These are phyloP conservation scores for Phytopythium kandeliae DNA, from an alignment of 352 stramenopile species.

Conservation along the genomic window DNA sequence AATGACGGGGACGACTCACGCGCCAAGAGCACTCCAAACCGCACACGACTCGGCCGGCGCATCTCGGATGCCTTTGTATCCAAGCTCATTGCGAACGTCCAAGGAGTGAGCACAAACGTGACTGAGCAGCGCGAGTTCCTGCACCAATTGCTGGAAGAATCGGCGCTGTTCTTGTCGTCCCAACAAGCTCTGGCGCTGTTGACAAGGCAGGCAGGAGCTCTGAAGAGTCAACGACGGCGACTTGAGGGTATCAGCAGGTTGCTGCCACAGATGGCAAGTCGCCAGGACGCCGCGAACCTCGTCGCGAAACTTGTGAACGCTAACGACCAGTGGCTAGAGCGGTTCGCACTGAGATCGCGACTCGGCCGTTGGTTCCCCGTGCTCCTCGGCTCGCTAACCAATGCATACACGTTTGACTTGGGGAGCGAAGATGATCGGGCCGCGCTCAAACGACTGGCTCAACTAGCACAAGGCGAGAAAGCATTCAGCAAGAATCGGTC, in stretches of 20 bases:
- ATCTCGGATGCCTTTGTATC: constrained; percentile 35
- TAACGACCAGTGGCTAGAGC: constrained; percentile 44
- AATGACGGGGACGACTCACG: not conserved
- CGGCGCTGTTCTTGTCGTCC: constrained; percentile 62
- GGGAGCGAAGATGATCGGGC: constrained; percentile 26
- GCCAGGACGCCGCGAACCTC: constrained; percentile 36
- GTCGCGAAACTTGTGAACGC: constrained; percentile 38
- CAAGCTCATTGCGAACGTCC: constrained; percentile 32
- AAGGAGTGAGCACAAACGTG: constrained; percentile 37
- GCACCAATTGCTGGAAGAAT: constrained; percentile 37
- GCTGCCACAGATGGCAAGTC: constrained; percentile 63
- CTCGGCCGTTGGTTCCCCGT: constrained; percentile 56
- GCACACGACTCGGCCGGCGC: not conserved
- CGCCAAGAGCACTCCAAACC: not conserved
- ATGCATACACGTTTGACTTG: constrained; percentile 59
- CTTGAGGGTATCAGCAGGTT: constrained; percentile 28
- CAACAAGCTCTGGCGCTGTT: constrained; percentile 62
- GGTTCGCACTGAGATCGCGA: constrained; percentile 39
- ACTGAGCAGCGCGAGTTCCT: constrained; percentile 60
- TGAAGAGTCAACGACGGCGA: constrained; percentile 22
- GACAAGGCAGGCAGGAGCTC: constrained; percentile 27
- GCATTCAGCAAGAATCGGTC: constrained; percentile 52
- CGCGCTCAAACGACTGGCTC: constrained; percentile 50
- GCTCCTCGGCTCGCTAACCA: constrained; percentile 62
- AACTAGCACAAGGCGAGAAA: constrained; percentile 70